These are phyloP conservation scores for Cenococcum geophilum DNA, from an alignment of 495 filamentous ascomycete species.

Conservation along the genomic window DNA sequence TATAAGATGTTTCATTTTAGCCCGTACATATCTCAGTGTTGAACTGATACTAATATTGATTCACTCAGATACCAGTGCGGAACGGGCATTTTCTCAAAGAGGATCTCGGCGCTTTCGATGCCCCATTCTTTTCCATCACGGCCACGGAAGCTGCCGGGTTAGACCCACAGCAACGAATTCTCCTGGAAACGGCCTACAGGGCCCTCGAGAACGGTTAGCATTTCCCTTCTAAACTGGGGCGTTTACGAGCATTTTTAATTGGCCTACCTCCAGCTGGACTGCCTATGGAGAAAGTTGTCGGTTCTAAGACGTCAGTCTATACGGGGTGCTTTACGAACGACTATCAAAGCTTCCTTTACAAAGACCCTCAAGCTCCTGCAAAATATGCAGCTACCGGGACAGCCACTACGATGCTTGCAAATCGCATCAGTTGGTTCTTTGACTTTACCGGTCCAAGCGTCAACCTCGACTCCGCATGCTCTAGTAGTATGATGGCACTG, in stretches of 20 bases:
- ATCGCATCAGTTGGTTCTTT: conserved; percentile 8
- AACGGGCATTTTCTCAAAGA: conserved; percentile 6
- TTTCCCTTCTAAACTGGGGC: too few species aligned
- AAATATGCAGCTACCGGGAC: neutral
- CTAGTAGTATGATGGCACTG: conserved; percentile 7
- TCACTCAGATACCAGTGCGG: neutral
- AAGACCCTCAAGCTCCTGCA: neutral
- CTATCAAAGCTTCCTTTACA: neutral
- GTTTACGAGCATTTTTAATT: neutral
- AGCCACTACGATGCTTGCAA: neutral
- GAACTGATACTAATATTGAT: too few species aligned
- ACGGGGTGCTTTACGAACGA: conserved; percentile 9
- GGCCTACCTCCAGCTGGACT: too few species aligned
- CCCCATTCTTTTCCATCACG: conserved; percentile 5
- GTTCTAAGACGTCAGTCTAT: conserved; percentile 3
- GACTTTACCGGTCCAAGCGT: conserved; percentile 3
- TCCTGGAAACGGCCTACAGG: neutral
- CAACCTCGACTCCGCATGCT: conserved; percentile 10
- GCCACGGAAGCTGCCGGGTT: neutral
- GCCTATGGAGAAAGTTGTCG: conserved; percentile 7
- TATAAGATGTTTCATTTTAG: neutral
- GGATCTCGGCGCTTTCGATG: neutral
- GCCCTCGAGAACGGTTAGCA: neutral
- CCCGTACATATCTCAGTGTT: too few species aligned
- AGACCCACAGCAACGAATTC: conserved; percentile 5